Percentiles rank a stretch among this genome's conserved stretches.
Evolutionary conservation across 2,329 filamentous ascomycete genomes (phyloP).

Genomic region (Botrytis sinoallii): DNA sequence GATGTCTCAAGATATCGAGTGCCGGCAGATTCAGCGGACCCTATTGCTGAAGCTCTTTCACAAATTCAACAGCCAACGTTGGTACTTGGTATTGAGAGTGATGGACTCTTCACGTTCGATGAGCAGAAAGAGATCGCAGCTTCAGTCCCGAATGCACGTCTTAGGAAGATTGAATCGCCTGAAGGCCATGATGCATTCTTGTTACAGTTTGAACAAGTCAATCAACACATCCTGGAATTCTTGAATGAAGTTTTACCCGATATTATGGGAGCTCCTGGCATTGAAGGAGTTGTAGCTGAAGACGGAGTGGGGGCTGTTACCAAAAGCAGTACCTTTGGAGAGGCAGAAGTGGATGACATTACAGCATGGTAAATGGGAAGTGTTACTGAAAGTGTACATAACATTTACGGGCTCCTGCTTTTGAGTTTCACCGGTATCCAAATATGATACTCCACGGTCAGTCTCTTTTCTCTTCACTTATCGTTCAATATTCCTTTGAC

Average conservation of each 20-base stretch:
- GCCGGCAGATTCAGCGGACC: constrained; percentile 39
- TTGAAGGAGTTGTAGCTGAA: constrained; percentile 41
- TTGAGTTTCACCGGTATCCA: not conserved
- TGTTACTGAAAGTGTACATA: not conserved
- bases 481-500: not conserved
- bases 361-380: constrained; percentile 70
- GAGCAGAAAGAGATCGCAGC: constrained; percentile 91
- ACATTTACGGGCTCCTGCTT: not conserved
- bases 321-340: constrained; percentile 90
- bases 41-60: constrained; percentile 69
- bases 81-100: constrained; percentile 90
- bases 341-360: constrained; percentile 94
- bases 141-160: constrained; percentile 70
- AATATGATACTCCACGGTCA: not conserved
- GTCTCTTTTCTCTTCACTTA: not conserved
- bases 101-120: constrained; percentile 94
- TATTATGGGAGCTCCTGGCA: constrained; percentile 70
- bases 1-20: constrained; percentile 80
- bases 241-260: constrained; percentile 79
- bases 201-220: constrained; percentile 96
- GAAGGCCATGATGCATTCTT: constrained; percentile 97
- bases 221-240: constrained; percentile 80
- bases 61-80: constrained; percentile 85
- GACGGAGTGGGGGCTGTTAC: constrained; percentile 60
- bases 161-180: constrained; percentile 87